Percentiles rank a stretch among this genome's conserved stretches.
phyloP scores from a whole-genome alignment of 148 eudicot genomes.

The Cornus controversa region DNA sequence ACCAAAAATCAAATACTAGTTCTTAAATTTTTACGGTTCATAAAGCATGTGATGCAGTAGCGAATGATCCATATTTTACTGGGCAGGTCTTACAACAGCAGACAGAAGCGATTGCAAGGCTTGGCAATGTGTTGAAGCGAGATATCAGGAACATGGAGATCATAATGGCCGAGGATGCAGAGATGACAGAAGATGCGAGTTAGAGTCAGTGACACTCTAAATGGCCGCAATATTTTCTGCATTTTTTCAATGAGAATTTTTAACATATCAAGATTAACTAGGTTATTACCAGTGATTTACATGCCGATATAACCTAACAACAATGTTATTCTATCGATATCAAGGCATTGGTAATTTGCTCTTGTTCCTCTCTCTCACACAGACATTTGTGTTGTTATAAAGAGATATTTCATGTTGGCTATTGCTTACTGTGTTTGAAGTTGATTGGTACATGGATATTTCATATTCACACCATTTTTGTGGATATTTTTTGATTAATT shows the following conservation, averaged over 20 bases:
- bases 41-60: neutral
- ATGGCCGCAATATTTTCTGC: neutral
- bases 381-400: no score
- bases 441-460: no score
- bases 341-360: neutral
- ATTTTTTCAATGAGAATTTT: neutral
- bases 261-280: neutral
- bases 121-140: conserved; percentile 81
- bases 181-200: conserved; percentile 44
- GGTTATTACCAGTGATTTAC: neutral
- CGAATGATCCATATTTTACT: neutral
- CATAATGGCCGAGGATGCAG: conserved; percentile 89
- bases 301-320: neutral
- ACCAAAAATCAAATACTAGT: neutral
- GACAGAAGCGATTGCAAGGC: conserved; percentile 87
- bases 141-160: conserved; percentile 89
- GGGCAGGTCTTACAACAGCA: conserved; percentile 84
- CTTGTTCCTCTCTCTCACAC: no score
- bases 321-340: neutral
- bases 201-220: conserved; percentile 3
- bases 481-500: no score
- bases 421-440: no score
- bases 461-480: no score
- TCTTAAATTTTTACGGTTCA: neutral
- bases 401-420: no score